Conservation (phyloP, 2,329 filamentous ascomycete genomes). For the Davidsoniella eucalypti region DNA sequence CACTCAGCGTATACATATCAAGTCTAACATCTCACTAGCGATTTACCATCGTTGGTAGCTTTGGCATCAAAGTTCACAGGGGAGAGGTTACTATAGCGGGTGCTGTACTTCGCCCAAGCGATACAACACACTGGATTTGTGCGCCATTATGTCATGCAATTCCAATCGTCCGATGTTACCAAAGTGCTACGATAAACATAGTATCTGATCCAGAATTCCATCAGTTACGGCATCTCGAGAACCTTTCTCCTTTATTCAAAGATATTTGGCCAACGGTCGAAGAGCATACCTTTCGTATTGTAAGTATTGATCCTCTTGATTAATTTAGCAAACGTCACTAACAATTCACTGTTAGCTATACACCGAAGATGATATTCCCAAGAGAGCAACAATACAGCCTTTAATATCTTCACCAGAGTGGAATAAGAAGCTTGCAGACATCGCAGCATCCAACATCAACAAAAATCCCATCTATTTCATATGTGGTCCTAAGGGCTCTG, state of each 20-base stretch:
- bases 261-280: conserved; percentile 44
- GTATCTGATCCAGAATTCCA: conserved; percentile 32
- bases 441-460: conserved; percentile 18
- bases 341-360: conserved; percentile 28
- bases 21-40: conserved; percentile 27
- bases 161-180: conserved; percentile 42
- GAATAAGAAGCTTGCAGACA: conserved; percentile 38
- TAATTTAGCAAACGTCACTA: conserved; percentile 14
- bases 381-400: conserved; percentile 33
- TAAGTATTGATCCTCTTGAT: conserved; percentile 18
- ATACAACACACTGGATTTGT: conserved; percentile 37
- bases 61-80: conserved; percentile 41
- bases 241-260: conserved; percentile 48
- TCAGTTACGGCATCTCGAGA: conserved; percentile 36
- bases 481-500: conserved; percentile 54
- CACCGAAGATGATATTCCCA: conserved; percentile 35
- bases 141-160: conserved; percentile 55
- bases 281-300: conserved; percentile 31
- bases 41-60: conserved; percentile 50
- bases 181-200: conserved; percentile 37
- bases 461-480: conserved; percentile 34
- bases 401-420: conserved; percentile 40
- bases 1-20: background rate
- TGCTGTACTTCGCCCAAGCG: conserved; percentile 37
- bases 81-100: conserved; percentile 52